A percentile compares a stretch with the other conserved stretches of the same genome.
These are phyloP conservation scores for Hypoxylon fragiforme DNA, from an alignment of 495 filamentous ascomycete genomes.

Conservation along the genomic window DNA sequence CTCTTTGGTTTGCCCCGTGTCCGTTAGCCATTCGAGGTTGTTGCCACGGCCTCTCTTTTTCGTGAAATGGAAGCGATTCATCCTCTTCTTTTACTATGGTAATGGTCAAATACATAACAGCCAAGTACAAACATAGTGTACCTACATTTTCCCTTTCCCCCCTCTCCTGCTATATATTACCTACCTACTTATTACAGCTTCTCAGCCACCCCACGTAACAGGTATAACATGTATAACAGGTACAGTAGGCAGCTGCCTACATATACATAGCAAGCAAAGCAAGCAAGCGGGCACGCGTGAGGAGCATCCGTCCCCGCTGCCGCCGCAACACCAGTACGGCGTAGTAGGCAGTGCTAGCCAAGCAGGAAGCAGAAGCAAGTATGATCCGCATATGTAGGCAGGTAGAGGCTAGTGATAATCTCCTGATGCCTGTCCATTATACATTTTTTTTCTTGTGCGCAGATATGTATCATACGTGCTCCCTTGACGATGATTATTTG, in stretches of 20 bases:
- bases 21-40: slow-evolving; percentile 17
- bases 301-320: slow-evolving; percentile 26
- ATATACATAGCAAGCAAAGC: no score
- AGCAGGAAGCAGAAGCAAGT: slow-evolving; percentile 43
- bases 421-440: slow-evolving; percentile 20
- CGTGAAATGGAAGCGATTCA: slow-evolving; percentile 18
- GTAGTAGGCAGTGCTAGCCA: slow-evolving; percentile 25
- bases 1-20: slow-evolving; percentile 17
- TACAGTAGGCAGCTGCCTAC: no score
- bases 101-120: slow-evolving; percentile 4
- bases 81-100: no score
- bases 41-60: slow-evolving; percentile 9
- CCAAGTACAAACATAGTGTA: no score
- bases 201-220: slow-evolving; percentile 27
- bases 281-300: slow-evolving; percentile 24
- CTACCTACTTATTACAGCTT: slow-evolving; percentile 19
- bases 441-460: no score
- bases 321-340: slow-evolving; percentile 26
- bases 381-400: slow-evolving; percentile 45
- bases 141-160: no score
- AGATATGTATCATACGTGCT: no score
- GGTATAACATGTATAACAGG: slow-evolving; percentile 22
- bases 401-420: slow-evolving; percentile 36
- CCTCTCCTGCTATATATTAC: slow-evolving; percentile 16
- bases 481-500: slow-evolving; percentile 26